Evolutionary conservation across 805 yeast species (phyloP), one percentile per base, ranked within the genome.

Genomic region (Candida manassasensis): DNA sequence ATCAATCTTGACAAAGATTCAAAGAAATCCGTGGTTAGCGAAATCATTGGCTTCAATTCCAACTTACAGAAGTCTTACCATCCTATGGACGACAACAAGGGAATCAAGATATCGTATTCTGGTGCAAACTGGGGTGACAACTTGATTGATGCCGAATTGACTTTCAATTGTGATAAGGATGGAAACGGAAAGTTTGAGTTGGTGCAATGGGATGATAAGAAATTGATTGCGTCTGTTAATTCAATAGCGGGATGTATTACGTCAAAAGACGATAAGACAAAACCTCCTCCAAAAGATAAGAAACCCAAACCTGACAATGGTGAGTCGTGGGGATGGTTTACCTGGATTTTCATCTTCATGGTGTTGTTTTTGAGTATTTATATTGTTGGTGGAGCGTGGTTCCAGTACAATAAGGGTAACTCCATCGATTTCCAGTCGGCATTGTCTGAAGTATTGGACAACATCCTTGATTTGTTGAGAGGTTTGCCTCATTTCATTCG

Each of bases 251-350:
- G 72, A 4, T 72, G 79, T 48, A 41, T 55, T 4, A 47, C 50
- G 16, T 53, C 58, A 16, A 58, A 60, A 26, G 48, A 50, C 12
- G 61, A 59, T 18, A 57, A 57, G 26, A 43, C 50, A 15, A 46
- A 56, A 11, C 47, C 46, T 51, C 56, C 33, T 10, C 38, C 43
- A 18, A 40, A 39, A 17, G 35, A 48, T 36, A 43, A 38, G 17
- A 35, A 37, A 12, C 36, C 34, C 15, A 16, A 27, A 17, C 28
- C 38, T 9, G 61, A 57, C 34, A 43, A 38, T 29, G 70, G 69
- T 14, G 71, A 66, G 43, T 77, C 80, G 39, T 79, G 90, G 81
- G 93, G 95, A 35, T 76, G 89, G 72, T 76, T 89, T 53, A 75
- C 88, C 2, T 85, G 90, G 80, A 50, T 87, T 7, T 85, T 89